A percentile compares a stretch with the other conserved stretches of the same genome.
phyloP scores from a whole-genome alignment of 139 green algal species.

The Penium margaritaceum region DNA sequence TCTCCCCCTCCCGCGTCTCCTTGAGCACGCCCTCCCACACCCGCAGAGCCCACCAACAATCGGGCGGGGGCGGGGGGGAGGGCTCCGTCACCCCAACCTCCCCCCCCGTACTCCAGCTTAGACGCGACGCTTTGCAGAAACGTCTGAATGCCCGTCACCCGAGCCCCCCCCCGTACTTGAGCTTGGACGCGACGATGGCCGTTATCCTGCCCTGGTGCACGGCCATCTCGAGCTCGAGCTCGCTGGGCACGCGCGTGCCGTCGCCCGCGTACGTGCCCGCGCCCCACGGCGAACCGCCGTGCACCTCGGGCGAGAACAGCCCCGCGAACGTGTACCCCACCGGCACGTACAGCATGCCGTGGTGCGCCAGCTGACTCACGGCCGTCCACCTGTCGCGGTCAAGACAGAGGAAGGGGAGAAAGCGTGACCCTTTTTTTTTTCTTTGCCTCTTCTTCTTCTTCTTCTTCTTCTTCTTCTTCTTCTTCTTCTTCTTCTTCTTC shows the following conservation, averaged over 20 bases:
- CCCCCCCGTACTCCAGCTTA: too few relatives aligned
- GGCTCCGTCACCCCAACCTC: too few relatives aligned
- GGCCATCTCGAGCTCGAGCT: slow-evolving; percentile 37
- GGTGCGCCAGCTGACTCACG: slow-evolving; percentile 66
- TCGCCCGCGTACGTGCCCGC: slow-evolving; percentile 37
- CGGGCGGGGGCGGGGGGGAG: too few relatives aligned
- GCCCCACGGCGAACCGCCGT: slow-evolving; percentile 56
- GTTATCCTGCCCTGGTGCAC: slow-evolving; percentile 33
- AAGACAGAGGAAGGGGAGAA: neutral
- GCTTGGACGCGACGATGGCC: slow-evolving; percentile 22
- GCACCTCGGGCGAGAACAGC: slow-evolving; percentile 46
- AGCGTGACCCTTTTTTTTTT: too few relatives aligned
- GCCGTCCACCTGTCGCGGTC: slow-evolving; percentile 51
- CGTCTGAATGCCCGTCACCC: too few relatives aligned
- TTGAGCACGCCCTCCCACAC: too few relatives aligned
- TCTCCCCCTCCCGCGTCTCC: too few relatives aligned
- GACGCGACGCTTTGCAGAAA: too few relatives aligned
- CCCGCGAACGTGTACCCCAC: slow-evolving; percentile 52
- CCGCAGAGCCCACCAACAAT: too few relatives aligned
- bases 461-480: too few relatives aligned
- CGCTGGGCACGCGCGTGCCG: slow-evolving; percentile 16
- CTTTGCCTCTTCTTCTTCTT: too few relatives aligned
- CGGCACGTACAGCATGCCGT: slow-evolving; percentile 80
- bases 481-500: too few relatives aligned
- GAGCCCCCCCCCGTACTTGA: slow-evolving; percentile 40